These are phyloP conservation scores for Umbilicus rupestris DNA, from an alignment of 164 flowering plant species.

Conservation along the genomic window DNA sequence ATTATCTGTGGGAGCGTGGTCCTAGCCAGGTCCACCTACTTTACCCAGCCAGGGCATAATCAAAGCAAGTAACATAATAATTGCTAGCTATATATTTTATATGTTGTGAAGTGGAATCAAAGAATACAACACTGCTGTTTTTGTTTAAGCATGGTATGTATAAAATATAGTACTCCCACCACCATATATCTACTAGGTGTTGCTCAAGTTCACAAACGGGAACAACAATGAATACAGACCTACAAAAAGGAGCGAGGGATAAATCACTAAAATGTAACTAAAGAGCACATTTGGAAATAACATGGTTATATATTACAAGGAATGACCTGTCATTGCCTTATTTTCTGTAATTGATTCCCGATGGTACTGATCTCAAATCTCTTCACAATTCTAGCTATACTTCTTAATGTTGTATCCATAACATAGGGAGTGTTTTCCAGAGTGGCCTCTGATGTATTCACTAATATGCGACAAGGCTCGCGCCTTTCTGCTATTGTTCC, in stretches of 20 bases:
- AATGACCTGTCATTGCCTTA: slow-evolving; percentile 32
- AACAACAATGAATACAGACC: neutral
- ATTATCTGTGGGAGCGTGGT: neutral
- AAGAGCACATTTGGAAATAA: neutral
- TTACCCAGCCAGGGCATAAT: too few relatives aligned
- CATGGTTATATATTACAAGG: neutral
- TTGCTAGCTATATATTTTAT: too few relatives aligned
- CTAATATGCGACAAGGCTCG: slow-evolving; percentile 56
- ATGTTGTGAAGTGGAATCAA: too few relatives aligned
- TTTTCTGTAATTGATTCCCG: slow-evolving; percentile 36
- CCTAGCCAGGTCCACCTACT: too few relatives aligned
- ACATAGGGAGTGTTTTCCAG: slow-evolving; percentile 41
- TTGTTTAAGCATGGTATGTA: too few relatives aligned
- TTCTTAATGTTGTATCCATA: slow-evolving; percentile 45
- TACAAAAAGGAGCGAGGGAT: neutral
- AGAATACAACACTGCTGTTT: too few relatives aligned
- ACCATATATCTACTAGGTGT: too few relatives aligned
- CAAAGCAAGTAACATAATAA: too few relatives aligned
- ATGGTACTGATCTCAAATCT: slow-evolving; percentile 53
- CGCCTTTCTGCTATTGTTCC: slow-evolving; percentile 60
- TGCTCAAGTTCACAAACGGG: too few relatives aligned
- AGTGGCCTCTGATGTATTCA: slow-evolving; percentile 29
- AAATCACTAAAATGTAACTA: too few relatives aligned
- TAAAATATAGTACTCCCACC: too few relatives aligned
- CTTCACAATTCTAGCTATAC: slow-evolving; percentile 33